A percentile compares a stretch with the other conserved stretches of the same genome.
phyloP scores from a whole-genome alignment of 2,329 filamentous ascomycete species.

The Phialophora macrospora region DNA sequence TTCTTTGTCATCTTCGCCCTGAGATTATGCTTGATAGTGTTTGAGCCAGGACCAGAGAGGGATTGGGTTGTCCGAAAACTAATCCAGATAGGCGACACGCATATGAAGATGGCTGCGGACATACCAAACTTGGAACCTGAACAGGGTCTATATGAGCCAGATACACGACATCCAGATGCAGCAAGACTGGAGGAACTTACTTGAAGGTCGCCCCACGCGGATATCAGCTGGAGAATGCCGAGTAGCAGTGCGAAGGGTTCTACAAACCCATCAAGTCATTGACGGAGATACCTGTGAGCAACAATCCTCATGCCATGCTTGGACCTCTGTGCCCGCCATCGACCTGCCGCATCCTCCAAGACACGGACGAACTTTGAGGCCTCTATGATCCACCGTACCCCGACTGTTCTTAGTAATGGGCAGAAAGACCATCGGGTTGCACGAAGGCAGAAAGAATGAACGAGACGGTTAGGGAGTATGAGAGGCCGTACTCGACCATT shows the following conservation, averaged over 20 bases:
- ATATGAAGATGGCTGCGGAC: slow-evolving; percentile 39
- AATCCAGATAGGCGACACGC: slow-evolving; percentile 34
- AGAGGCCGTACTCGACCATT: not conserved
- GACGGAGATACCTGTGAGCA: not conserved
- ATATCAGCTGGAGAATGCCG: not conserved
- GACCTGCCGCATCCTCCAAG: not conserved
- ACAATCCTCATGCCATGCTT: not conserved
- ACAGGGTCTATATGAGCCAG: not conserved
- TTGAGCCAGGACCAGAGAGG: slow-evolving; percentile 33
- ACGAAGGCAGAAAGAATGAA: not conserved
- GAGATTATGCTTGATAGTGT: slow-evolving; percentile 34
- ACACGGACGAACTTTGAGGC: slow-evolving; percentile 26
- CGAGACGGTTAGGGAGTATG: not conserved
- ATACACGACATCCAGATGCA: not conserved
- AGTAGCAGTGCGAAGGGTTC: not conserved
- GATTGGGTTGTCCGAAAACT: slow-evolving; percentile 37
- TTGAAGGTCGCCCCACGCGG: not conserved
- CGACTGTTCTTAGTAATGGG: slow-evolving; percentile 16
- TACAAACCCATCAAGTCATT: not conserved
- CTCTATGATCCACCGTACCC: slow-evolving; percentile 17
- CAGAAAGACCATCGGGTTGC: not conserved
- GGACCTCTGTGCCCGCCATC: not conserved
- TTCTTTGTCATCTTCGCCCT: slow-evolving; percentile 39
- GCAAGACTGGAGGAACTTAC: not conserved
- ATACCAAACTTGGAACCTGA: slow-evolving; percentile 21